These are phyloP conservation scores for Xylaria intraflava DNA, from an alignment of 495 filamentous ascomycete genomes.

Conservation along the genomic window DNA sequence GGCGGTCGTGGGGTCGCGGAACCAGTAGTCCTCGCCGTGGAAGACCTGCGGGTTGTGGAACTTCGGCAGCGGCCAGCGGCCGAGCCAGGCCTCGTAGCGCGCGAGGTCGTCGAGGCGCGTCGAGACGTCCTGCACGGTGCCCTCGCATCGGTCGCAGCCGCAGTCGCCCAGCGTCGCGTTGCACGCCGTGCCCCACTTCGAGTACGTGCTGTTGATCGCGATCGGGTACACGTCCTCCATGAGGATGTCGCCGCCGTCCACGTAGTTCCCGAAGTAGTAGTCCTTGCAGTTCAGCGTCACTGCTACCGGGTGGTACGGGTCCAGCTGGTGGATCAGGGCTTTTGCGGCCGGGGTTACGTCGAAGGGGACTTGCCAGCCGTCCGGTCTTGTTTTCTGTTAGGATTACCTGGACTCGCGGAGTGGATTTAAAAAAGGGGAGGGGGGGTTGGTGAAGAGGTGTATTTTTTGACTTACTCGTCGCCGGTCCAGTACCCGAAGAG, in stretches of 20 bases:
- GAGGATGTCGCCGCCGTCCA: conserved; percentile 56
- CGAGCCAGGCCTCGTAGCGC: conserved; percentile 39
- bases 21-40: conserved; percentile 56
- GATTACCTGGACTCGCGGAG: no score
- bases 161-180: conserved; percentile 65
- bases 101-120: conserved; percentile 45
- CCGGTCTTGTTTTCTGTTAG: conserved; percentile 40
- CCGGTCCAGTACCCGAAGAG: conserved; percentile 61
- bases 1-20: conserved; percentile 44
- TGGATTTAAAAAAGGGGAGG: no score
- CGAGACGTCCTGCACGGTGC: conserved; percentile 50
- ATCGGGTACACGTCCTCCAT: conserved; percentile 64
- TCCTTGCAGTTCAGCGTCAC: conserved; percentile 64
- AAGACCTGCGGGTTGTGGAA: conserved; percentile 61
- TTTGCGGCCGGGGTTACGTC: conserved; percentile 32
- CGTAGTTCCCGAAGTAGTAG: conserved; percentile 60
- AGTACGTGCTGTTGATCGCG: conserved; percentile 47
- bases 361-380: conserved; percentile 57
- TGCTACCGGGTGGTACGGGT: conserved; percentile 64
- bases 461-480: conserved; percentile 44
- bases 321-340: conserved; percentile 45
- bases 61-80: conserved; percentile 45
- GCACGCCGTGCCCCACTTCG: conserved; percentile 49
- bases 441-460: not conserved
- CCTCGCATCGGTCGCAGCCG: conserved; percentile 63